Conservation (phyloP, 1,139 yeast genomes). For the Martiniozyma asiatica region DNA sequence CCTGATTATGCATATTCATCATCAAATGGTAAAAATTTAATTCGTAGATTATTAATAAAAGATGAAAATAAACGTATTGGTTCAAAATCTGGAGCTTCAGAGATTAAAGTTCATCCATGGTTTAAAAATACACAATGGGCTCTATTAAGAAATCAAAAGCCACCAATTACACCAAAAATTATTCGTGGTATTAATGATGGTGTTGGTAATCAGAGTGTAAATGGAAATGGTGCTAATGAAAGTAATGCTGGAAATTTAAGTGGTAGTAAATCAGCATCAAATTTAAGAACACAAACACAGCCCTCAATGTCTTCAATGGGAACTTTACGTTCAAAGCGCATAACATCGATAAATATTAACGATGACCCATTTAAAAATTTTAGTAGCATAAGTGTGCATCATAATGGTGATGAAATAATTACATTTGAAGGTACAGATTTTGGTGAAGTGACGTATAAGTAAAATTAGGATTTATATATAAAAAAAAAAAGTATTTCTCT, state of each 20-base stretch:
- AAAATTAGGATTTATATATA: too few species aligned
- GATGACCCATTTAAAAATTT: conserved; percentile 80
- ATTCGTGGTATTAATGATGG: too few species aligned
- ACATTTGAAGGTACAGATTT: conserved; percentile 40
- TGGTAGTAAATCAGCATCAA: conserved; percentile 8
- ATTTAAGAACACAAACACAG: conserved; percentile 11
- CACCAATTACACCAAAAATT: conserved; percentile 88
- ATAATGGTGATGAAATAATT: conserved; percentile 37
- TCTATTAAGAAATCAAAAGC: conserved; percentile 74
- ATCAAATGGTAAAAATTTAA: conserved; percentile 64
- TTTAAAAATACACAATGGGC: conserved; percentile 96
- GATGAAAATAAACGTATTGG: conserved; percentile 86
- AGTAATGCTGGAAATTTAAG: too few species aligned
- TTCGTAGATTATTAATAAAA: conserved; percentile 71
- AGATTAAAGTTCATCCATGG: conserved; percentile 78
- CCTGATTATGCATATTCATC: conserved; percentile 36
- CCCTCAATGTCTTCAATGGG: conserved; percentile 20
- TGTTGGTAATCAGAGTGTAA: too few species aligned
- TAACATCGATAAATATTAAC: conserved; percentile 23
- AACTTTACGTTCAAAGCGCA: conserved; percentile 26
- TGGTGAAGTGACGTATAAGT: conserved; percentile 56
- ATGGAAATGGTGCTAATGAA: too few species aligned
- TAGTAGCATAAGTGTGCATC: conserved; percentile 81
- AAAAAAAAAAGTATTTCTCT: too few species aligned
- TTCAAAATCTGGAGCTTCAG: conserved; percentile 88